phyloP scores from a whole-genome alignment of 2,329 filamentous ascomycete genomes.

The Corynespora cassiicola region DNA sequence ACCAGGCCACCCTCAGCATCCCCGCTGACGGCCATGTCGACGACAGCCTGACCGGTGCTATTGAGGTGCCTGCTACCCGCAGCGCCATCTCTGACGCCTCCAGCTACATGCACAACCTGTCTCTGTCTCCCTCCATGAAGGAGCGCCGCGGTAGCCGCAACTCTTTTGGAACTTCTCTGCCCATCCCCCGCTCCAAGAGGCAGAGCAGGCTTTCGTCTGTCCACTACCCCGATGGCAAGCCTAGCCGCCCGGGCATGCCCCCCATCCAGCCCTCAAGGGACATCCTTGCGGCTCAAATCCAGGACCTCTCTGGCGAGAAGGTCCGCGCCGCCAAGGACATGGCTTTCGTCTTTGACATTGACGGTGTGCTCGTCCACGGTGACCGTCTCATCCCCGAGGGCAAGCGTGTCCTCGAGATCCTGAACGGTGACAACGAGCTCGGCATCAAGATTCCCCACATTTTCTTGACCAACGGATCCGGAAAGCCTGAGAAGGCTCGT shows the following conservation, averaged over 20 bases:
- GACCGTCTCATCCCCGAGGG: slow-evolving; percentile 74
- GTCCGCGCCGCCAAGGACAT: slow-evolving; percentile 76
- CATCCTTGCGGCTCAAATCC: slow-evolving; percentile 73
- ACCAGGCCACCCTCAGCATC: slow-evolving; percentile 41
- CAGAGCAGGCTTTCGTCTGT: slow-evolving; percentile 72
- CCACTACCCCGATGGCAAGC: slow-evolving; percentile 54
- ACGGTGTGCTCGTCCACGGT: slow-evolving; percentile 77
- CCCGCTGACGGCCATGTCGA: slow-evolving; percentile 40
- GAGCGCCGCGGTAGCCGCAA: slow-evolving; percentile 74
- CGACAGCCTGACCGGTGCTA: slow-evolving; percentile 53
- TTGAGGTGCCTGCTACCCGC: slow-evolving; percentile 74
- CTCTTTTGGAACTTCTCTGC: slow-evolving; percentile 76
- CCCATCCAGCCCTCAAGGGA: slow-evolving; percentile 68
- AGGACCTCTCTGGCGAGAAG: slow-evolving; percentile 71
- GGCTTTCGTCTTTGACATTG: slow-evolving; percentile 81
- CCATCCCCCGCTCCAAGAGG: slow-evolving; percentile 74
- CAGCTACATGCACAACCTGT: slow-evolving; percentile 76
- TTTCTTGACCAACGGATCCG: slow-evolving; percentile 77
- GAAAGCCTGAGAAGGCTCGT: slow-evolving; percentile 71
- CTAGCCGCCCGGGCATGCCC: slow-evolving; percentile 63
- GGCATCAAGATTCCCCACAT: slow-evolving; percentile 80
- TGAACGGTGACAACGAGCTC: slow-evolving; percentile 78
- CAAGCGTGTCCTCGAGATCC: slow-evolving; percentile 69
- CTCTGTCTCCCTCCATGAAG: slow-evolving; percentile 70
- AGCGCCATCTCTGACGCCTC: slow-evolving; percentile 72